Percentiles rank a stretch among this genome's conserved stretches.
Evolutionary conservation across 129 eudicot species (phyloP).

Genomic region (Tagetes erecta): DNA sequence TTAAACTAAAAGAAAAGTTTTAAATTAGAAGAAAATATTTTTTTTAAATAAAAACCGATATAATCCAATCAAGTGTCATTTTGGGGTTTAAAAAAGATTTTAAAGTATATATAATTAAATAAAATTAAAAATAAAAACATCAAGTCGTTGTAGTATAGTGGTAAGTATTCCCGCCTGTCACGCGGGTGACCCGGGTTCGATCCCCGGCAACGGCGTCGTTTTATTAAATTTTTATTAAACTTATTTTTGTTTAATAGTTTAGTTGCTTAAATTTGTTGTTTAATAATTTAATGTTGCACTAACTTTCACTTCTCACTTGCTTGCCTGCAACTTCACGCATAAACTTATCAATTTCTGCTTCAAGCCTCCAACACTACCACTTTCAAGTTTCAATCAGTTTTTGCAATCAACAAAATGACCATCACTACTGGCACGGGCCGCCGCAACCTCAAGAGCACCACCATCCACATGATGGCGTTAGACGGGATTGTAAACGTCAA

Average conservation of each 20-base stretch:
- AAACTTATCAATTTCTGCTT: not conserved
- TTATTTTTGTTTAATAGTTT: too few relatives aligned
- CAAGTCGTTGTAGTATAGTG: slow-evolving; percentile 94
- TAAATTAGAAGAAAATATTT: too few relatives aligned
- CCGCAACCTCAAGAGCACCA: slow-evolving; percentile 44
- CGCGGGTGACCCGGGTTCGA: slow-evolving; percentile 98
- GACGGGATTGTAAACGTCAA: slow-evolving; percentile 71
- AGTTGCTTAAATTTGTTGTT: not conserved
- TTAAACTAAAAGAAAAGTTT: too few relatives aligned
- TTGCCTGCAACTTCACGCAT: slow-evolving; percentile 34
- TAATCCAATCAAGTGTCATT: too few relatives aligned
- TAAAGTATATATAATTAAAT: too few relatives aligned
- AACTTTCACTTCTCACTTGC: slow-evolving; percentile 33
- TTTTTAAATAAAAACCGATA: too few relatives aligned
- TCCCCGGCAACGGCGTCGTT: slow-evolving; percentile 85
- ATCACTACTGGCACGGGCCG: not conserved
- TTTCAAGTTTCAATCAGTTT: not conserved
- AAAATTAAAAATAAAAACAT: not conserved
- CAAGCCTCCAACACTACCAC: slow-evolving; percentile 23
- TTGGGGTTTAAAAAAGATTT: too few relatives aligned
- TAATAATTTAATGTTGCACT: slow-evolving; percentile 9
- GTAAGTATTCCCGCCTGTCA: slow-evolving; percentile 97
- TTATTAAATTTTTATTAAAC: too few relatives aligned
- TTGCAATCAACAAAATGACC: slow-evolving; percentile 25
- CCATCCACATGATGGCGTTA: slow-evolving; percentile 63